phyloP scores from a whole-genome alignment of 306 rosid species.

The Herpetospermum pedunculosum region DNA sequence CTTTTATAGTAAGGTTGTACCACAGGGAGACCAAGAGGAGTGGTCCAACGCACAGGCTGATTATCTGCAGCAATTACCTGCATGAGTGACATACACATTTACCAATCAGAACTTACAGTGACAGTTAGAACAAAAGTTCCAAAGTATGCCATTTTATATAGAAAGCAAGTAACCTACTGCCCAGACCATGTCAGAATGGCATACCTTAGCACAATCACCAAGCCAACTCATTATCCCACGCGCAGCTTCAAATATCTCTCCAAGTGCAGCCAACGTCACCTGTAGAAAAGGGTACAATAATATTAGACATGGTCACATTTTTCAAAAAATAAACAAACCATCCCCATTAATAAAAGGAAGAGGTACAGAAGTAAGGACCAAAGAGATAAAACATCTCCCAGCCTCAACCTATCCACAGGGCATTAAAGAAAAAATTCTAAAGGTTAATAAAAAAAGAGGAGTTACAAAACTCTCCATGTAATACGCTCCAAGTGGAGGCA shows the following conservation, averaged over 20 bases:
- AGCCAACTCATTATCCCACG: conserved; percentile 84
- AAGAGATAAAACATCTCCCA: neutral
- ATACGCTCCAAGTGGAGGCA: neutral
- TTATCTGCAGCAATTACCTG: conserved; percentile 72
- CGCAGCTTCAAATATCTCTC: conserved; percentile 82
- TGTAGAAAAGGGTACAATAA: conserved; percentile 9
- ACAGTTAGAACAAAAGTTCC: neutral
- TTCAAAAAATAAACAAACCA: neutral
- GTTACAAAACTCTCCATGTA: neutral
- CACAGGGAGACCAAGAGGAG: conserved; percentile 92
- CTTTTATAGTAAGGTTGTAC: conserved; percentile 70
- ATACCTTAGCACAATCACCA: conserved; percentile 83
- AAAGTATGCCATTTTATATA: neutral
- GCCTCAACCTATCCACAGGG: neutral
- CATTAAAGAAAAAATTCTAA: neutral
- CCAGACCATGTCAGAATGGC: conserved; percentile 7
- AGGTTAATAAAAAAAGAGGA: neutral
- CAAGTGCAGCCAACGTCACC: conserved; percentile 92
- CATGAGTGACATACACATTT: conserved; percentile 16
- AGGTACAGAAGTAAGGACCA: neutral
- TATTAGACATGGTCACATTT: neutral
- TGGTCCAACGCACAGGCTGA: conserved; percentile 78
- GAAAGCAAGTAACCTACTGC: neutral
- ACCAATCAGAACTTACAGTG: neutral
- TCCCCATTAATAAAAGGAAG: neutral